phyloP scores from a whole-genome alignment of 169 alveolate species.

The Miamiensis avidus region DNA sequence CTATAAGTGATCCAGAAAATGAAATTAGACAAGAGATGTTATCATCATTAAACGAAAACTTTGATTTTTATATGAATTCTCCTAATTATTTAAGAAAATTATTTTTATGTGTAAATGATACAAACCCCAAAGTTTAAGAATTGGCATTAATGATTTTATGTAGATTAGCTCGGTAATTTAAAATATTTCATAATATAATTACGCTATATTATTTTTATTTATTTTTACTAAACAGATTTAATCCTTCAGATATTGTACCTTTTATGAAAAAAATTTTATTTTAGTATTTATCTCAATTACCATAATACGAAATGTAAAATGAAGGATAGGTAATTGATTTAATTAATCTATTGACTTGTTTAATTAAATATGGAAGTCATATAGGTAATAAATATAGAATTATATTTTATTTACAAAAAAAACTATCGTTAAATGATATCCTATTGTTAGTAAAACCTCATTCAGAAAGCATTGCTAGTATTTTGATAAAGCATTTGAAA shows the following conservation, averaged over 20 bases:
- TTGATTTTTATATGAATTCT: constrained; percentile 60
- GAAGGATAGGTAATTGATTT: constrained; percentile 18
- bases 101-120: constrained; percentile 69
- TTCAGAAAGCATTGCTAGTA: constrained; percentile 48
- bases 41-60: constrained; percentile 59
- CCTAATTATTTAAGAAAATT: constrained; percentile 59
- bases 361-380: constrained; percentile 40
- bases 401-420: too few species aligned
- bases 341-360: constrained; percentile 16
- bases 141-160: constrained; percentile 60
- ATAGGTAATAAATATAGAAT: constrained; percentile 50
- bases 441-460: constrained; percentile 51
- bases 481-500: constrained; percentile 48
- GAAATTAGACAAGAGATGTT: constrained; percentile 71
- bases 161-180: constrained; percentile 37
- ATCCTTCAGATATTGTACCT: constrained; percentile 63
- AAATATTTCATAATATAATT: too few species aligned
- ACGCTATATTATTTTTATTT: background rate
- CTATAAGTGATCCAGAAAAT: constrained; percentile 68
- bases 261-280: constrained; percentile 59
- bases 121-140: constrained; percentile 60
- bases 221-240: constrained; percentile 18
- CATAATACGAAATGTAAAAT: constrained; percentile 35
- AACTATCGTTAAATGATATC: too few species aligned
- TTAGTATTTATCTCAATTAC: constrained; percentile 42